phyloP scores from a whole-genome alignment of 441 rosid species.

The Pelargonium fulgidum region DNA sequence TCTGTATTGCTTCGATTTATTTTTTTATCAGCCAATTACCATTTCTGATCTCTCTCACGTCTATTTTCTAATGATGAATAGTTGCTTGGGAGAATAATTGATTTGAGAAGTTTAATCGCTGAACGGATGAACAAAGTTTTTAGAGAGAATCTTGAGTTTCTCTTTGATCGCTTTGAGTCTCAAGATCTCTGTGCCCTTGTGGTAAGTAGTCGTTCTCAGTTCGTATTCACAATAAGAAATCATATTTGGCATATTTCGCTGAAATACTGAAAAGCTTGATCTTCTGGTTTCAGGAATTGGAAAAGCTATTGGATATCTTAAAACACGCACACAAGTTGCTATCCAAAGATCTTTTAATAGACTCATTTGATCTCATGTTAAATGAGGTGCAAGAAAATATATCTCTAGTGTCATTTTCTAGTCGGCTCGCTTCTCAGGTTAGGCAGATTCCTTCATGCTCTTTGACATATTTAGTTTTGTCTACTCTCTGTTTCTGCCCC shows the following conservation, averaged over 20 bases:
- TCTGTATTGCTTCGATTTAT: neutral
- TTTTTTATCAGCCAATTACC: neutral
- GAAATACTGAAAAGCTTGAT: conserved; percentile 17
- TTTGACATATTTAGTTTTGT: conserved; percentile 6
- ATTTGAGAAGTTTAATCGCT: conserved; percentile 84
- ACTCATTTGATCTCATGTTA: conserved; percentile 77
- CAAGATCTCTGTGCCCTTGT: conserved; percentile 94
- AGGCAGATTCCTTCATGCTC: conserved; percentile 19
- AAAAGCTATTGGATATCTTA: conserved; percentile 68
- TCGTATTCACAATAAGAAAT: conserved; percentile 10
- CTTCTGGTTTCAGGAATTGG: conserved; percentile 69
- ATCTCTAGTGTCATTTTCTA: conserved; percentile 92
- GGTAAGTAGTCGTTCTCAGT: conserved; percentile 37
- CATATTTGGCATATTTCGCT: conserved; percentile 11
- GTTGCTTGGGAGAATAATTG: conserved; percentile 93
- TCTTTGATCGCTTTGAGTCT: conserved; percentile 93
- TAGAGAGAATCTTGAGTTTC: conserved; percentile 97
- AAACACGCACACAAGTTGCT: conserved; percentile 79
- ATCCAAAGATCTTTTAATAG: conserved; percentile 74
- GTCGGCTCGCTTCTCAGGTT: conserved; percentile 99
- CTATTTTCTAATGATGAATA: conserved; percentile 31
- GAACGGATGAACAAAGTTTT: conserved; percentile 87
- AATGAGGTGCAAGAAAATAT: conserved; percentile 97
- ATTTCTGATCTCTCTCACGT: conserved; percentile 19
- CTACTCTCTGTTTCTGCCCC: conserved; percentile 9